Evolutionary conservation across 2,329 filamentous ascomycete genomes (phyloP), one percentile per base, ranked within the genome.

Genomic region (Ascochyta pisi): DNA sequence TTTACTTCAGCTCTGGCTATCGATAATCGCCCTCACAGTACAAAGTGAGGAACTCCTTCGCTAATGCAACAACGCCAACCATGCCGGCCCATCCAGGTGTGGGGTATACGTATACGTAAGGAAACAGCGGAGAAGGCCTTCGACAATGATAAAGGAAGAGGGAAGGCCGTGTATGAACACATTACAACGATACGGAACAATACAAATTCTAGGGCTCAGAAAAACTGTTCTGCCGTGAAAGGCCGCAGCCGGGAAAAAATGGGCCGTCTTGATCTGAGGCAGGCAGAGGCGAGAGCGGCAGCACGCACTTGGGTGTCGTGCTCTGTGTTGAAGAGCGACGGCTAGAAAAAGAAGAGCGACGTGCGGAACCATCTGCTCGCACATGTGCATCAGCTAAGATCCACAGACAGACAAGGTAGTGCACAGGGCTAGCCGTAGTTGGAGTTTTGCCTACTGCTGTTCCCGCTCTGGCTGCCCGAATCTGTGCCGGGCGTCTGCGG

Each of bases 401-500:
- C 23, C 22, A 34, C 7, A 35, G 15, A 47, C 24, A 27, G 45
- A 31, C 22, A 40, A 35, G 27, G 16, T 26, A 6, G 39, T 4
- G 27, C 10, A 23, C 24, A 43, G 27, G 45, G 23, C 16, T 71
- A 73, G 34, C 63, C 66, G 56, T 71, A 75, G 42, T 53, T 62
- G n/a, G 71, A 74, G 55, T 76, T 76, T 9, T 74, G 72, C 35
- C 73, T 66, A 66, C 70, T 74, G 52, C 66, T 63, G 19, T 10
- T 35, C 3, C 58, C 63, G 19, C 53, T 57, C 37, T 56, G 63
- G 24, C 65, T 63, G 2, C 57, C 64, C 9, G 56, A 58, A 4
- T 75, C 72, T 35, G 64, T 68, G 56, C 73, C 73, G 10, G 80
- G 79, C 45, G 79, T 81, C 10, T 73, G 70, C 4, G 79, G 79